A percentile compares a stretch with the other conserved stretches of the same genome.
Evolutionary conservation across 768 basidiomycete genomes (phyloP).

Genomic region (Leccinum disarticulatum): DNA sequence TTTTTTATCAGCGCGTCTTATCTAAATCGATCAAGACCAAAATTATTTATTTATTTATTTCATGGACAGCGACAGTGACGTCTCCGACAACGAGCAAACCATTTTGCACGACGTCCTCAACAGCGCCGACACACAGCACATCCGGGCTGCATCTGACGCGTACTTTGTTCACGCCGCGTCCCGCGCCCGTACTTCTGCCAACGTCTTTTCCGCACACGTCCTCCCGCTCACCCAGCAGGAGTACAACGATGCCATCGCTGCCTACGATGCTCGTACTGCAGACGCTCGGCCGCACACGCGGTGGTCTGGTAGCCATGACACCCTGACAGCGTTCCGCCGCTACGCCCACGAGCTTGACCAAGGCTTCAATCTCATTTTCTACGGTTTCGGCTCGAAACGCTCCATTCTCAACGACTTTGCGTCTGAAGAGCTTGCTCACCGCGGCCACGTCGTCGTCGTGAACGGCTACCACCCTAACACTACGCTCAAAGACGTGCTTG

Average conservation of each 20-base stretch:
- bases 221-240: slow-evolving; percentile 70
- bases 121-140: slow-evolving; percentile 4
- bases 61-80: slow-evolving; percentile 32
- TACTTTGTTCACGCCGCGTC: slow-evolving; percentile 72
- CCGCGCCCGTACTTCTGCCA: slow-evolving; percentile 70
- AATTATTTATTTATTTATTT: slow-evolving; percentile 7
- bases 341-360: slow-evolving; percentile 71
- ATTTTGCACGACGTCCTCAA: slow-evolving; percentile 11
- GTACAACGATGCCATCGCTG: slow-evolving; percentile 39
- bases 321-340: slow-evolving; percentile 47
- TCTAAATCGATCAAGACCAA: slow-evolving; percentile 27
- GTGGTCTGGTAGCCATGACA: slow-evolving; percentile 20
- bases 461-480: slow-evolving; percentile 78
- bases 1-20: slow-evolving; percentile 28
- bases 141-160: slow-evolving; percentile 73
- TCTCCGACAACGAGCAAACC: slow-evolving; percentile 29
- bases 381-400: slow-evolving; percentile 90
- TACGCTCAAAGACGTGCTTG: slow-evolving; percentile 65
- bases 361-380: slow-evolving; percentile 87
- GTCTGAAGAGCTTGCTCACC: slow-evolving; percentile 47
- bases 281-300: slow-evolving; percentile 13
- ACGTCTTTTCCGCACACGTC: slow-evolving; percentile 75
- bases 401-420: slow-evolving; percentile 75
- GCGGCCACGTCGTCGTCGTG: slow-evolving; percentile 72
- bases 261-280: slow-evolving; percentile 20